These are phyloP conservation scores for Xylariaceae sp. DNA, from an alignment of 2,329 filamentous ascomycete species.

Conservation along the genomic window DNA sequence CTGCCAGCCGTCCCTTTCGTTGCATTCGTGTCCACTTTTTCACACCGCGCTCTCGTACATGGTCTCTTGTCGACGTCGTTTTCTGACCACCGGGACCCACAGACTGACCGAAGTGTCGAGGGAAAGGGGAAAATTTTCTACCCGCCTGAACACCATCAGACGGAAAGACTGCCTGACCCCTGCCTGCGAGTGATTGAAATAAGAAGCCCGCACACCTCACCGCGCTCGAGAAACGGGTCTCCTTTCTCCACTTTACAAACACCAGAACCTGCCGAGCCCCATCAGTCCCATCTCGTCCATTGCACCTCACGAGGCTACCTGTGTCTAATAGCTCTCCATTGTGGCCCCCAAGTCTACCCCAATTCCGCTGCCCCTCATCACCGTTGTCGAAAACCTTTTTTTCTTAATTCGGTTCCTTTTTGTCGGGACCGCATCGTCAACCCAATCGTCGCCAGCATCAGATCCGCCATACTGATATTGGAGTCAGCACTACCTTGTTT, in stretches of 20 bases:
- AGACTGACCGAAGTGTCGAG: conserved; percentile 19
- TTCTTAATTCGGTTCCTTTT: conserved; percentile 12
- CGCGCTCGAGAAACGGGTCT: conserved; percentile 30
- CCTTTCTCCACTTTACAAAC: conserved; percentile 36
- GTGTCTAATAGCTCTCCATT: conserved; percentile 29
- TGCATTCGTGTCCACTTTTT: conserved; percentile 29
- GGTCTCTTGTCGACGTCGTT: conserved; percentile 14
- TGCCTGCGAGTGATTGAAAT: conserved; percentile 24
- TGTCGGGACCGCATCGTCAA: conserved; percentile 21
- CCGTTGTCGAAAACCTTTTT: conserved; percentile 18
- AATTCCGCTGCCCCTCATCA: conserved; percentile 32
- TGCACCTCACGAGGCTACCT: conserved; percentile 35
- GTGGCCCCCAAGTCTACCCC: conserved; percentile 34
- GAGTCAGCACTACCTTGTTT: conserved; percentile 23
- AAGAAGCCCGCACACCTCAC: conserved; percentile 31
- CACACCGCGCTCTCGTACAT: conserved; percentile 16
- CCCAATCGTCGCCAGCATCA: conserved; percentile 20
- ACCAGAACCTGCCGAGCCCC: conserved; percentile 25
- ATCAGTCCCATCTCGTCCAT: conserved; percentile 31
- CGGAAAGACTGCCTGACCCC: conserved; percentile 4
- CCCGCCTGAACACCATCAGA: conserved; percentile 12
- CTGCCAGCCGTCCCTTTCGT: conserved; percentile 7
- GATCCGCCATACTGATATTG: conserved; percentile 21
- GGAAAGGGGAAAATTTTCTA: conserved; percentile 12
- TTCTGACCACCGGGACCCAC: conserved; percentile 27